Evolutionary conservation across 768 basidiomycete genomes (phyloP).

Genomic region (Sarcodon aspratus): DNA sequence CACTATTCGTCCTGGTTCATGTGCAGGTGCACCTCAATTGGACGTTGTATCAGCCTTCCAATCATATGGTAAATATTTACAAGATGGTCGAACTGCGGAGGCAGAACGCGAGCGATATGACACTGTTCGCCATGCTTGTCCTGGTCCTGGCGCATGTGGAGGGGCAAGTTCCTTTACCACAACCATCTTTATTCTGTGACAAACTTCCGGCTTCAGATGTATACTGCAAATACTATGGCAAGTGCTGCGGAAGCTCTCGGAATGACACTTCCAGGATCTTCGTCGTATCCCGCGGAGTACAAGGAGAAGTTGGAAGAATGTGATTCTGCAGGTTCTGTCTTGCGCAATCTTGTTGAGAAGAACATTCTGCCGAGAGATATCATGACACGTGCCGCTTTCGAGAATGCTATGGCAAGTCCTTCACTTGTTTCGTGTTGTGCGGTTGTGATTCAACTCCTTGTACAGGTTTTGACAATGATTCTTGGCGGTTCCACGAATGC

Average conservation of each 20-base stretch:
- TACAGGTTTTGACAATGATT: slow-evolving; percentile 87
- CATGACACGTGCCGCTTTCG: slow-evolving; percentile 94
- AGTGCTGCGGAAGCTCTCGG: slow-evolving; percentile 91
- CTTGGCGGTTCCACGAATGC: slow-evolving; percentile 98
- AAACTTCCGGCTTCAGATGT: slow-evolving; percentile 51
- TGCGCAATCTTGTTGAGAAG: slow-evolving; percentile 80
- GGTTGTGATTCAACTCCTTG: slow-evolving; percentile 1
- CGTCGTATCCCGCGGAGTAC: slow-evolving; percentile 91
- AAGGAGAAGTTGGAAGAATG: slow-evolving; percentile 83
- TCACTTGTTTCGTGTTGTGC: neutral
- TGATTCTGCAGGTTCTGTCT: slow-evolving; percentile 65
- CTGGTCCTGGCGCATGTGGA: slow-evolving; percentile 97
- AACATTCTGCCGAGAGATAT: slow-evolving; percentile 92
- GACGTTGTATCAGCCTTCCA: slow-evolving; percentile 98
- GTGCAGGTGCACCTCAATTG: slow-evolving; percentile 76
- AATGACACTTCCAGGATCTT: slow-evolving; percentile 95
- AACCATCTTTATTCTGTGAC: neutral
- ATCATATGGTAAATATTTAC: slow-evolving; percentile 89
- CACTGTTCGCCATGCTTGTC: slow-evolving; percentile 87
- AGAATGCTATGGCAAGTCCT: slow-evolving; percentile 76
- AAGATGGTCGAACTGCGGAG: slow-evolving; percentile 72
- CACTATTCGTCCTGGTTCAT: slow-evolving; percentile 86
- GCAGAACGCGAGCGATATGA: slow-evolving; percentile 81
- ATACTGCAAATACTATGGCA: slow-evolving; percentile 98
- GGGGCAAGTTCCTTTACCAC: slow-evolving; percentile 48